Evolutionary conservation across 140 eudicot genomes (phyloP), one percentile per base, ranked within the genome.

Genomic region (Stevia rebaudiana): DNA sequence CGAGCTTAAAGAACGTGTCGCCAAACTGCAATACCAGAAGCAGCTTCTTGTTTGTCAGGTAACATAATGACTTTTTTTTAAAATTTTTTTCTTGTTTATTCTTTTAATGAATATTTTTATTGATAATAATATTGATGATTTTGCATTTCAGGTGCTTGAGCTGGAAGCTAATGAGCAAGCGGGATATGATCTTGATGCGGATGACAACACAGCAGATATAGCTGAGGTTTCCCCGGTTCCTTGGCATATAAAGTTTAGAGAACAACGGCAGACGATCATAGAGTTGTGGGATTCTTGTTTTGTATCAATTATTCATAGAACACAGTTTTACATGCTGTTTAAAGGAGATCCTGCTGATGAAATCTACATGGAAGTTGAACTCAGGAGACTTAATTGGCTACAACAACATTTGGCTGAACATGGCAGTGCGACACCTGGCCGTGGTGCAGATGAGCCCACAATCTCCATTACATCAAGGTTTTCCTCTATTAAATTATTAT

Each of bases 21-120:
- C 98, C 59, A 91, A 91, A 77, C 81, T 91, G 77, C 98, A 91
- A 68, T 91, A 91, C 77, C 98, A 91, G 73, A 91, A 91, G 66
- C 96, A 91, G 64, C 82, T 91, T 60, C 98, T 91, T 61, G 95
- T 91, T 44, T 83, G 96, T 74, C 98, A 91, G 98, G 98, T 83
- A 79, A 54, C 21, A 11, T 43, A 31, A 3, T n/a, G 9, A 57
- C 66, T 74, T 74, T 22, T 48, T 28, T 3, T 42, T n/a, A n/a
- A n/a, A n/a, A n/a, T 40, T 53, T 11, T 58, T 55, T 56, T 39
- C 11, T 28, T 13, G 17, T 67, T 67, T 19, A 22, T 35, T 51
- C 19, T 65, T 8, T 8, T 12, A 0, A 33, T 8, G 7, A 6
- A 0, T 0, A 4, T 36, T 36, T 36, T 33, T 2, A 36, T 36